phyloP scores from a whole-genome alignment of 2,329 filamentous ascomycete species.

The Westerdykella ornata region DNA sequence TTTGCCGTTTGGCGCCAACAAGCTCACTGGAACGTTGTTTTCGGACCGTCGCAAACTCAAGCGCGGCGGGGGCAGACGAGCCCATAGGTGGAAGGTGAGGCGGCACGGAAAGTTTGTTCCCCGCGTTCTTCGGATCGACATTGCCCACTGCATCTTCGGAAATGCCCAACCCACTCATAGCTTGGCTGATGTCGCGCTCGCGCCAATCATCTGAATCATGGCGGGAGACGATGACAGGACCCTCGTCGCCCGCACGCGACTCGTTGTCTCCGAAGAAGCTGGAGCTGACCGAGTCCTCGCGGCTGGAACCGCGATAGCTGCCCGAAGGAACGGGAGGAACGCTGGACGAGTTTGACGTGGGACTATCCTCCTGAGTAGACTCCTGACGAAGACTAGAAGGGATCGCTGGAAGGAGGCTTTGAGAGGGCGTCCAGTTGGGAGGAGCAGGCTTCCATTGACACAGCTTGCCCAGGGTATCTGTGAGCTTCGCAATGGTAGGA shows the following conservation, averaged over 20 bases:
- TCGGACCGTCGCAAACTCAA: constrained; percentile 47
- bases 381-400: constrained; percentile 59
- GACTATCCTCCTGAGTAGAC: constrained; percentile 67
- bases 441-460: constrained; percentile 89
- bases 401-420: constrained; percentile 37
- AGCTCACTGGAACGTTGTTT: constrained; percentile 66
- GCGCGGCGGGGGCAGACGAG: constrained; percentile 53
- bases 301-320: constrained; percentile 70
- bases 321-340: constrained; percentile 65
- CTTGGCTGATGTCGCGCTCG: constrained; percentile 47
- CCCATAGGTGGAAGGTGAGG: constrained; percentile 36
- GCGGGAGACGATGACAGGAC: constrained; percentile 67
- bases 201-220: constrained; percentile 73
- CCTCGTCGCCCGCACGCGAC: constrained; percentile 64
- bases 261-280: constrained; percentile 85
- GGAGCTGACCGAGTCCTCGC: constrained; percentile 82
- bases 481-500: constrained; percentile 84
- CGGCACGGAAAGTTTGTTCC: constrained; percentile 23
- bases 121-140: constrained; percentile 28
- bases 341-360: constrained; percentile 70
- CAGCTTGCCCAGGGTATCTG: constrained; percentile 75
- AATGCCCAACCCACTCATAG: constrained; percentile 66
- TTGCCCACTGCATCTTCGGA: constrained; percentile 52
- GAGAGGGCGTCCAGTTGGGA: constrained; percentile 47
- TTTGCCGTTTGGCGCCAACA: constrained; percentile 66